Base-by-base conservation (phyloP, 2,329 filamentous ascomycete genomes). In the Claviceps sp. region DNA sequence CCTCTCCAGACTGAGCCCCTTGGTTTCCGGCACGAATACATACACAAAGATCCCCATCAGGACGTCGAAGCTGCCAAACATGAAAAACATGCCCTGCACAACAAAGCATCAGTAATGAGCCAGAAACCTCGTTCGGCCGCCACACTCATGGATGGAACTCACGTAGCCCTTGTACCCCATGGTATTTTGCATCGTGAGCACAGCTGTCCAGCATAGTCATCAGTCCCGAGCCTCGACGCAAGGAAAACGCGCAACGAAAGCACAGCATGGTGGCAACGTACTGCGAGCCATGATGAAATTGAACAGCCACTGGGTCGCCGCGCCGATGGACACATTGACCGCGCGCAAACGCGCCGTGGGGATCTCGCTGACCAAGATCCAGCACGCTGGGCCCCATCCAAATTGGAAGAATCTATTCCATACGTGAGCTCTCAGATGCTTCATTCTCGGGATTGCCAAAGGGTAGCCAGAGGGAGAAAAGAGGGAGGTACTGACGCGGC, bases 221-320 rank as follows among this genome's bases (percentile, higher is more conserved):
- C 18, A 46, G 43, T 26, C 24, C 11, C 46, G 6, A 24, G 34
- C 18, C 34, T 24, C 34, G 42, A 34, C 9, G 30, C 30, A 34
- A 34, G 26, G 8, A 30, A 30, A 30, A 30, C 7, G 26, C 8
- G 20, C 11, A 22, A 42, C 4, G 2, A 26, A 44, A 13, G 9
- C 5, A 26, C 26, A 44, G 30, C 11, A 9, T 37, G 30, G 18
- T 16, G 22, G 26, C 11, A 26, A 60, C 64, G 59, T 56, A 66
- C 64, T 80, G 53, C 81, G 70, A 1, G 84, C 83, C 52, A 87
- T 80, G 9, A 86, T 77, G 55, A 87, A 85, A 62, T 88, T 88
- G 65, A 87, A 86, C 4, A 87, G 65, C 83, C 83, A 86, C 60
- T 87, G 82, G 0, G 80, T 85, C 1, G 79, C 80, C 0, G 84